Conservation (phyloP, 2,329 filamentous ascomycete species). For the Lecanicillium sp. region DNA sequence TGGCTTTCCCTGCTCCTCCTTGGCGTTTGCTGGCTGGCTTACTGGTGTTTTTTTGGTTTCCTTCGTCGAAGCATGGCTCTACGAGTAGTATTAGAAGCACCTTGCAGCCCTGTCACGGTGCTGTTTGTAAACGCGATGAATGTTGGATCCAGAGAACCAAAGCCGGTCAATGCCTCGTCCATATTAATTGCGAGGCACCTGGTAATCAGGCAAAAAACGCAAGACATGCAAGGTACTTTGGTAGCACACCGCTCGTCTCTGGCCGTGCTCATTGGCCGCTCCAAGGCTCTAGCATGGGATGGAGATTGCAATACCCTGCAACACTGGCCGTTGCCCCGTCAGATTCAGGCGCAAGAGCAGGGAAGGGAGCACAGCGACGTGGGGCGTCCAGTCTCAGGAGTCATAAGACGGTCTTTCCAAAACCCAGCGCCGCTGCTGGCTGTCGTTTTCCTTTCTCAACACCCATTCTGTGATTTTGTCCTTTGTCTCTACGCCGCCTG, state of each 20-base stretch:
- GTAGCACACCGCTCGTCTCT: slow-evolving; percentile 1
- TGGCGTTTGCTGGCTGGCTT: no score
- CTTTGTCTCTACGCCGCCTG: background rate
- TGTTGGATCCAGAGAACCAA: no score
- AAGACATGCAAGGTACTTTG: no score
- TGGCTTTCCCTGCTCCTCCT: no score
- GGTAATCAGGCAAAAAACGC: no score
- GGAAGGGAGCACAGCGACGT: background rate
- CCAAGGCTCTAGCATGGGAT: no score
- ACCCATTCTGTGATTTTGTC: background rate
- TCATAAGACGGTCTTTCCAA: slow-evolving; percentile 3
- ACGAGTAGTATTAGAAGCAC: no score
- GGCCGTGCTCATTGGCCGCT: no score
- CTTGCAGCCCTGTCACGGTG: background rate
- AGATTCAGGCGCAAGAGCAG: slow-evolving; percentile 17
- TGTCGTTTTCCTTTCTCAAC: slow-evolving; percentile 6
- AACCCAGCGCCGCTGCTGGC: slow-evolving; percentile 1
- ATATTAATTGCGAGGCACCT: background rate
- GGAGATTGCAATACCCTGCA: slow-evolving; percentile 9
- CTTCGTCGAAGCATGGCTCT: no score
- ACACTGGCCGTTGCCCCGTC: slow-evolving; percentile 24
- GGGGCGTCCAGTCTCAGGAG: slow-evolving; percentile 8
- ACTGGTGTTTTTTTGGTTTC: no score
- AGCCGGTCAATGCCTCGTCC: no score
- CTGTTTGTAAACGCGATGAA: background rate